Evolutionary conservation across 345 rosid genomes (phyloP), one percentile per base, ranked within the genome.

Genomic region (Ailanthus altissimus): DNA sequence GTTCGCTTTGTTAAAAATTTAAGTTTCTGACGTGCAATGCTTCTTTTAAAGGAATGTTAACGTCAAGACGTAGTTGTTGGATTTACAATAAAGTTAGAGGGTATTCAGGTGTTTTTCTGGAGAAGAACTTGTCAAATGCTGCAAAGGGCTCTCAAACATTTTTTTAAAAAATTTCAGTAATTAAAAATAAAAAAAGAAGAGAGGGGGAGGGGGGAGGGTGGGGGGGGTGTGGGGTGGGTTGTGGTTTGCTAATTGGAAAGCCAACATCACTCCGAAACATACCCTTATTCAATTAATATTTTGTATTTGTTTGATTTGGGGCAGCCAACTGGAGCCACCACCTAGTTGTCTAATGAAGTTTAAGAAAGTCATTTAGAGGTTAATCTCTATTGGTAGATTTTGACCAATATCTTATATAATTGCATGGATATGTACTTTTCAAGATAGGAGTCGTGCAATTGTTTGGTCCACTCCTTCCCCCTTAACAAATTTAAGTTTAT

Each of bases 301-400:
- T 68, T 7, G 43, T 32, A 53, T 36, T 70, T 67, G 36, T 46
- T 45, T 21, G 20, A n/a, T 45, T 67, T 54, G 64, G 21, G 40
- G 51, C 10, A 62, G 69, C 15, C 50, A n/a, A 65, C 28, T 20
- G 21, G 11, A 1, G 13, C n/a, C 38, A 56, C 26, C 8, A n/a
- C 69, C 50, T 65, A 50, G 10, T 49, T 67, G 72, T 25, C 23
- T 67, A 47, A 23, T 67, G 20, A 67, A 67, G 54, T 67, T 45
- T 40, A 11, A 43, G 53, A 21, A 4, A 67, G 14, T 32, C 1
- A 32, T 32, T 32, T 1, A 32, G 38, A 32, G 38, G n/a, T 67
- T 67, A 13, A 45, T 46, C 72, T 67, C 36, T 23, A 67, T 46
- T 14, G 72, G 72, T 12, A 21, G 72, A 54, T 15, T n/a, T 70